These are phyloP conservation scores for Pisolithus tinctorius DNA, from an alignment of 768 basidiomycete species.

Conservation along the genomic window DNA sequence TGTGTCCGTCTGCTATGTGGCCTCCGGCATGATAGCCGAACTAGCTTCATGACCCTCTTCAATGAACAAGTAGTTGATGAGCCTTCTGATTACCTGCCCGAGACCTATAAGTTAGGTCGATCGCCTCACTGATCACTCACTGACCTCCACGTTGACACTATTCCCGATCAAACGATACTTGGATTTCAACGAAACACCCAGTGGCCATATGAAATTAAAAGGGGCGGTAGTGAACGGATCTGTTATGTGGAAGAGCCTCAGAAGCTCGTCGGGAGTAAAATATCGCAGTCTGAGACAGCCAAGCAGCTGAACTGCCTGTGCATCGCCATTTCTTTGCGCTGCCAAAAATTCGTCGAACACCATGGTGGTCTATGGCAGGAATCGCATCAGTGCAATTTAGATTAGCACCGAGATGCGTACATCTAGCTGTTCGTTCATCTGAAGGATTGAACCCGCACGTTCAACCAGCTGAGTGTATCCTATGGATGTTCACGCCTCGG, in stretches of 20 bases:
- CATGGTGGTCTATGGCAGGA: conserved; percentile 45
- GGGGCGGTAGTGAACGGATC: conserved; percentile 3
- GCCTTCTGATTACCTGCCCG: conserved; percentile 37
- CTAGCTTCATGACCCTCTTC: conserved; percentile 8
- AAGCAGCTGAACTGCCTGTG: conserved; percentile 46
- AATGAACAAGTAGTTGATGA: conserved; percentile 54
- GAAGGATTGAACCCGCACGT: conserved; percentile 70
- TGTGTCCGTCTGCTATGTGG: neutral
- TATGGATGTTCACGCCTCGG: neutral
- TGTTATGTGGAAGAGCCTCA: conserved; percentile 60
- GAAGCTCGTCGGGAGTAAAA: conserved; percentile 66
- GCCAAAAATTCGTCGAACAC: conserved; percentile 51
- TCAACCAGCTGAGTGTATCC: conserved; percentile 38
- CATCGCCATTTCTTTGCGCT: conserved; percentile 34
- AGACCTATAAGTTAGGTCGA: neutral
- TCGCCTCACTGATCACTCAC: neutral
- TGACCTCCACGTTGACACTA: conserved; percentile 71
- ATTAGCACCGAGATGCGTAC: conserved; percentile 30
- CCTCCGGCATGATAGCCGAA: neutral
- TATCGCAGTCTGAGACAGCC: conserved; percentile 61
- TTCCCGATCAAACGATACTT: conserved; percentile 77
- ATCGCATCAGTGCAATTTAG: neutral
- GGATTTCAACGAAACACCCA: conserved; percentile 51
- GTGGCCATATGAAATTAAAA: conserved; percentile 55
- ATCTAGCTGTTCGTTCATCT: conserved; percentile 60